phyloP scores from a whole-genome alignment of 2,329 filamentous ascomycete genomes.

The Penicillium brasilianum region DNA sequence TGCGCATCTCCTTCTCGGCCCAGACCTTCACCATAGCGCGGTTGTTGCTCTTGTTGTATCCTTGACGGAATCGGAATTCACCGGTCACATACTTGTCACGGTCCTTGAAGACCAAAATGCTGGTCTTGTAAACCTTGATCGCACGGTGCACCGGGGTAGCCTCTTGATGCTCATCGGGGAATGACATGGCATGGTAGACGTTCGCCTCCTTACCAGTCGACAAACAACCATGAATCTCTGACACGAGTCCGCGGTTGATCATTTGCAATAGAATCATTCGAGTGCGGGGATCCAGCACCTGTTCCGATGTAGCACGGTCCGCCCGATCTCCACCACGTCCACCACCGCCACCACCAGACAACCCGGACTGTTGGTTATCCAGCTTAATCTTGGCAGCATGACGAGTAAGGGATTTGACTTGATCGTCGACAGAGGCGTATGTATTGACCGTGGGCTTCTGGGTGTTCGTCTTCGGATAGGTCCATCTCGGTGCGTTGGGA shows the following conservation, averaged over 20 bases:
- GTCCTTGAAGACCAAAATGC: conserved; percentile 97
- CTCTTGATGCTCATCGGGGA: conserved; percentile 59
- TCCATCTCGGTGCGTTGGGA: conserved; percentile 57
- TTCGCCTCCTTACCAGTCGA: conserved; percentile 98
- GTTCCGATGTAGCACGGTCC: conserved; percentile 90
- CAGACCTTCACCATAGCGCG: conserved; percentile 97
- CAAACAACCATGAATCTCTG: conserved; percentile 91
- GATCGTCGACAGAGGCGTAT: conserved; percentile 79
- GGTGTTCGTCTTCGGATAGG: conserved; percentile 73
- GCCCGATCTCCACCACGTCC: conserved; percentile 70
- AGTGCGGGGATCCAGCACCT: conserved; percentile 91
- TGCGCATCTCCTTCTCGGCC: conserved; percentile 98
- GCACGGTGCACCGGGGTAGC: conserved; percentile 70
- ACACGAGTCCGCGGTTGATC: conserved; percentile 88
- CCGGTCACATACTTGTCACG: conserved; percentile 94
- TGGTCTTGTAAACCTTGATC: conserved; percentile 99
- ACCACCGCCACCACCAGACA: conserved; percentile 51
- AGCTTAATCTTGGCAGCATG: conserved; percentile 86
- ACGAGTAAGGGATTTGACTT: conserved; percentile 80
- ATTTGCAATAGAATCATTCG: conserved; percentile 95
- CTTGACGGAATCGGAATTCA: conserved; percentile 87
- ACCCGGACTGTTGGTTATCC: conserved; percentile 63
- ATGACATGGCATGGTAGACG: conserved; percentile 85
- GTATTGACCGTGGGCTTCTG: conserved; percentile 83
- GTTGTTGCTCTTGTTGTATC: conserved; percentile 93